A percentile compares a stretch with the other conserved stretches of the same genome.
Evolutionary conservation across 352 stramenopile species (phyloP).

Genomic region (Pythium pectinolyticum): DNA sequence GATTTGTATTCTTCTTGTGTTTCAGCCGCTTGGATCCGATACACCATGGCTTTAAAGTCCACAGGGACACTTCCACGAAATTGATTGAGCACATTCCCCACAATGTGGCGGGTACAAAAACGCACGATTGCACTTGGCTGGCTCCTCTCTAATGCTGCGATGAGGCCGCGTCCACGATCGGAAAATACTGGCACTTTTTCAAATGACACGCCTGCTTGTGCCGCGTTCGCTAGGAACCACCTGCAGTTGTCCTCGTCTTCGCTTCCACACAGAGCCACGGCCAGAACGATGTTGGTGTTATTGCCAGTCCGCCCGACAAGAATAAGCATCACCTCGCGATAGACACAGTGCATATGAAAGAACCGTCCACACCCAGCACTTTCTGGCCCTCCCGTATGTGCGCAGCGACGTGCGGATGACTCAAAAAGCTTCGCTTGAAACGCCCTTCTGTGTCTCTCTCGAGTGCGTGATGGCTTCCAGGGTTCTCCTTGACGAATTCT

Average conservation of each 20-base stretch:
- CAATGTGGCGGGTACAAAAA: constrained; percentile 21
- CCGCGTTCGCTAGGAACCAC: constrained; percentile 7
- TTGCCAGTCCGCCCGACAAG: constrained; percentile 18
- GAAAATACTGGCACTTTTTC: constrained; percentile 14
- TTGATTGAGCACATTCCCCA: constrained; percentile 13
- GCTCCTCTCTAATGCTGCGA: constrained; percentile 1
- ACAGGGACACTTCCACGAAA: constrained; percentile 4
- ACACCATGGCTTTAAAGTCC: constrained; percentile 12
- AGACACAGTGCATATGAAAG: constrained; percentile 15
- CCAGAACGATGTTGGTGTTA: constrained; percentile 16
- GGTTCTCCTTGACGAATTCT: no score
- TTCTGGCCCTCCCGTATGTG: constrained; percentile 5
- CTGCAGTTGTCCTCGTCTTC: constrained; percentile 13
- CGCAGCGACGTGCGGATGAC: background rate
- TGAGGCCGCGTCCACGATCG: constrained; percentile 8
- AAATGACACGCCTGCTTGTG: background rate
- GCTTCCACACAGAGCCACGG: constrained; percentile 7
- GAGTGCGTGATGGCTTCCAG: no score
- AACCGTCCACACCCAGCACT: constrained; percentile 19
- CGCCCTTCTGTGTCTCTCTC: background rate
- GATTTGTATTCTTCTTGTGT: constrained; percentile 8
- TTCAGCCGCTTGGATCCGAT: constrained; percentile 12
- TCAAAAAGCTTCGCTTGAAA: background rate
- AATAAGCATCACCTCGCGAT: constrained; percentile 8
- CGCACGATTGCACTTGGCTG: background rate